Evolutionary conservation across 805 yeast species (phyloP).

Genomic region (Tetrapisispora fleetii): DNA sequence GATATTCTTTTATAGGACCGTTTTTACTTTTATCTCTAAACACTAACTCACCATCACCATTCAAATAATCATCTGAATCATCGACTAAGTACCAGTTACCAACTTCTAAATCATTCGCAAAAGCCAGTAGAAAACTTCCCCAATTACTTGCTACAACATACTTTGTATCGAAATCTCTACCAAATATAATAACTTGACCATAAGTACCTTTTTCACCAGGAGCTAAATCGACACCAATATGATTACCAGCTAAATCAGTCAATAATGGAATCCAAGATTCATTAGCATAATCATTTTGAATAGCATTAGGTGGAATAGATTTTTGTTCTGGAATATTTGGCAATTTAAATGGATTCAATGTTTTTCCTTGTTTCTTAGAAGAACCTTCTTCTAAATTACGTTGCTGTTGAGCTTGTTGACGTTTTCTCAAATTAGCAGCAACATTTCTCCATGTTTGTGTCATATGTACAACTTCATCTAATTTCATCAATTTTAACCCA

Average conservation of each 20-base stretch:
- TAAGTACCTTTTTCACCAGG: conserved; percentile 70
- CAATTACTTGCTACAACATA: conserved; percentile 78
- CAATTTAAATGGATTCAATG: conserved; percentile 30
- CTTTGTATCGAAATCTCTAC: conserved; percentile 88
- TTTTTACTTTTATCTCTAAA: conserved; percentile 50
- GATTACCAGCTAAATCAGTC: conserved; percentile 84
- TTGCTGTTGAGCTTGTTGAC: conserved; percentile 17
- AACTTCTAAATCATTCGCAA: conserved; percentile 79
- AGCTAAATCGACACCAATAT: conserved; percentile 79
- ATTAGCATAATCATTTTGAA: conserved; percentile 76
- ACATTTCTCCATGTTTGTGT: conserved; percentile 80
- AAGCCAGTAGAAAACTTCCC: conserved; percentile 75
- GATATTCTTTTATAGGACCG: conserved; percentile 35
- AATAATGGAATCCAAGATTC: conserved; percentile 86
- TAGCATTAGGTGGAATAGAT: conserved; percentile 67
- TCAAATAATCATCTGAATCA: conserved; percentile 54
- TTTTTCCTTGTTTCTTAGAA: conserved; percentile 3
- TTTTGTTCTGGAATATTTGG: conserved; percentile 42
- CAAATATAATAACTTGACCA: conserved; percentile 90
- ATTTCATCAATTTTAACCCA: conserved; percentile 68
- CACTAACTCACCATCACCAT: conserved; percentile 68
- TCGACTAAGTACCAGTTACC: conserved; percentile 71
- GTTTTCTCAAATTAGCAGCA: conserved; percentile 35
- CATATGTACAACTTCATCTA: conserved; percentile 73
- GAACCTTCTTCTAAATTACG: conserved; percentile 7